These are phyloP conservation scores for Cryphonectria parasitica DNA, from an alignment of 2,329 filamentous ascomycete species.

Conservation along the genomic window DNA sequence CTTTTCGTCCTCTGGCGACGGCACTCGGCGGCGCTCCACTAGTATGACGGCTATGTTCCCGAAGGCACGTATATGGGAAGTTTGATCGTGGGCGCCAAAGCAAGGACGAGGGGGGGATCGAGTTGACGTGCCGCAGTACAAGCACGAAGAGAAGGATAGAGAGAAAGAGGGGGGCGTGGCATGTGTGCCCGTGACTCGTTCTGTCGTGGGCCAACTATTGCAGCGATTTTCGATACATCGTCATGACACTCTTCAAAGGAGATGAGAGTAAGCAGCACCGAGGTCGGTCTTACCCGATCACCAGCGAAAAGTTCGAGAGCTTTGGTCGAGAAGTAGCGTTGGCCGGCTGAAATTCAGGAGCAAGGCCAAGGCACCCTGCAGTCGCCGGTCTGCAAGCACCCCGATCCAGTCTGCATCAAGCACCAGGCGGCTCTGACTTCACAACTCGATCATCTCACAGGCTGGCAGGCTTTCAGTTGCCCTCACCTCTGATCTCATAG, in stretches of 20 bases:
- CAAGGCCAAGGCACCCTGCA: not conserved
- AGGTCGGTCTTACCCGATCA: not conserved
- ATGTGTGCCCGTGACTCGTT: not conserved
- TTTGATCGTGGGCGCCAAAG: not conserved
- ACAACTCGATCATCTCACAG: not conserved
- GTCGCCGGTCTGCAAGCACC: not conserved
- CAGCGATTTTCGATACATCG: not conserved
- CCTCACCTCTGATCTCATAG: not conserved
- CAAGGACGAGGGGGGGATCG: not conserved
- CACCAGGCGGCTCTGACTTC: not conserved
- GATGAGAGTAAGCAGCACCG: not conserved
- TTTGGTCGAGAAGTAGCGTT: not conserved
- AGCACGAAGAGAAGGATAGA: not conserved
- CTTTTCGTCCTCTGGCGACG: not conserved
- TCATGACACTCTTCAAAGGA: not conserved
- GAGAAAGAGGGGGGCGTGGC: not conserved
- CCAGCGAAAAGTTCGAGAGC: not conserved
- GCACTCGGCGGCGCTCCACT: conserved; percentile 7
- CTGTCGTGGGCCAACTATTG: not conserved
- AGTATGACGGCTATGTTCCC: conserved; percentile 1
- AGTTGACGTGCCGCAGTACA: not conserved
- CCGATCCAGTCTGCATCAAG: not conserved
- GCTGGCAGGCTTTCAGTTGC: not conserved
- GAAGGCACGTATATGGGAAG: not conserved
- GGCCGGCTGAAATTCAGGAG: not conserved